These are phyloP conservation scores for Monascus ruber DNA, from an alignment of 2,329 filamentous ascomycete genomes.

Conservation along the genomic window DNA sequence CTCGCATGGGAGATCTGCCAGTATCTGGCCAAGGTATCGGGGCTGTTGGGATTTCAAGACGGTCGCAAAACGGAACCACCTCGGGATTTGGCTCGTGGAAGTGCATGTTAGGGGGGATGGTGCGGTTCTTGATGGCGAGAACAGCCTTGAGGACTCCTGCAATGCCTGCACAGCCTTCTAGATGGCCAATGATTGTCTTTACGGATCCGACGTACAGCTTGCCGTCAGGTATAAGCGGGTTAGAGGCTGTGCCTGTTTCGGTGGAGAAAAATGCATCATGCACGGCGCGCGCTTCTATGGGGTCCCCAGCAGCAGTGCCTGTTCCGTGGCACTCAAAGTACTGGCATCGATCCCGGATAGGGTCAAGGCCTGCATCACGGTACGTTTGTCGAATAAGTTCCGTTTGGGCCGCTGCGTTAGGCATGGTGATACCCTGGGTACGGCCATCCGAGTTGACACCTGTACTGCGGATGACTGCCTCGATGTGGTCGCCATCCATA, in stretches of 20 bases:
- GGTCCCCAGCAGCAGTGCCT: conserved; percentile 20
- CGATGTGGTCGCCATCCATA: conserved; percentile 29
- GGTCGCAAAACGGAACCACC: conserved; percentile 8
- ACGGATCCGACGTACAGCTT: conserved; percentile 26
- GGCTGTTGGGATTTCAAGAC: conserved; percentile 7
- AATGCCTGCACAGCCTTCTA: conserved; percentile 22
- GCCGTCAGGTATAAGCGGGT: too few species aligned
- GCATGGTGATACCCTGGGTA: conserved; percentile 14
- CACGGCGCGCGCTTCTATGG: conserved; percentile 13
- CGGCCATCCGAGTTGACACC: conserved; percentile 17
- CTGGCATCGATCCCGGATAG: conserved; percentile 13
- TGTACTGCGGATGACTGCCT: conserved; percentile 17
- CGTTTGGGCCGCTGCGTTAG: conserved; percentile 19
- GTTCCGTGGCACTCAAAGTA: conserved; percentile 33
- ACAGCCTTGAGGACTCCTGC: conserved; percentile 14
- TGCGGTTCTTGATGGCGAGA: conserved; percentile 11
- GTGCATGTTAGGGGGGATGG: conserved; percentile 14
- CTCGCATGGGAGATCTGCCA: neutral
- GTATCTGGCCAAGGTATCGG: conserved; percentile 7
- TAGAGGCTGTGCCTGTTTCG: too few species aligned
- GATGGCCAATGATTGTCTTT: conserved; percentile 24
- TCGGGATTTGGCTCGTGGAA: conserved; percentile 10
- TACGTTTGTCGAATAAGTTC: conserved; percentile 24
- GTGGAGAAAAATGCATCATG: conserved; percentile 9
- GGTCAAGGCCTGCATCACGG: conserved; percentile 18